A percentile compares a stretch with the other conserved stretches of the same genome.
Conservation (phyloP, 2,329 filamentous ascomycete genomes). For the Talaromyces sp. region DNA sequence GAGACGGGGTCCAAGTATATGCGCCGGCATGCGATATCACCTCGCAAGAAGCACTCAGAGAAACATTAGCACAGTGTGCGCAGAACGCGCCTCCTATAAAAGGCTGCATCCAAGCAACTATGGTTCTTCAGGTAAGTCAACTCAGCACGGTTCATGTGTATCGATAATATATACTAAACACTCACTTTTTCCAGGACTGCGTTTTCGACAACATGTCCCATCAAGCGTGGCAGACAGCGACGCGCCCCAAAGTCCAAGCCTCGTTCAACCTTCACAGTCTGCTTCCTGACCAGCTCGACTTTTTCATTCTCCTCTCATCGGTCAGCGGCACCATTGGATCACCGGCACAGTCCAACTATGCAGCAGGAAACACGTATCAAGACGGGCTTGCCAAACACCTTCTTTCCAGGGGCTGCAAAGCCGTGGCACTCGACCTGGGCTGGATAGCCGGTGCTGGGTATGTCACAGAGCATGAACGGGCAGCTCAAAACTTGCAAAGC, state of each 20-base stretch:
- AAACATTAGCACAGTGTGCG: constrained; percentile 1
- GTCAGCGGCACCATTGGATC: background rate
- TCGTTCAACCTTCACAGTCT: constrained; percentile 19
- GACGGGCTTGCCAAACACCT: constrained; percentile 22
- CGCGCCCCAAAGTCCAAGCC: too few species aligned
- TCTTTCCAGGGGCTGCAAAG: background rate
- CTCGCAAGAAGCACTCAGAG: background rate
- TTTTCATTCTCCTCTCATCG: constrained; percentile 1
- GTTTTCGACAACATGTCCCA: too few species aligned
- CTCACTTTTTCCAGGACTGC: too few species aligned
- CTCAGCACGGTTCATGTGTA: too few species aligned
- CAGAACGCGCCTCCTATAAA: constrained; percentile 18
- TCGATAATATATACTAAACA: too few species aligned
- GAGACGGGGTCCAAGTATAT: background rate
- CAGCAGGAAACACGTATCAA: constrained; percentile 25
- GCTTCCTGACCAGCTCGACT: constrained; percentile 11
- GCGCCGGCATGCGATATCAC: background rate
- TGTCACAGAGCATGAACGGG: too few species aligned
- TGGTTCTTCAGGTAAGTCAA: constrained; percentile 13
- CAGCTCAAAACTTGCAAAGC: too few species aligned
- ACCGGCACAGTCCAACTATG: background rate
- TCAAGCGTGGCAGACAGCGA: too few species aligned
- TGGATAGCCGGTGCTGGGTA: too few species aligned
- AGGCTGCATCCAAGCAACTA: constrained; percentile 22
- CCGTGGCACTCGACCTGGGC: background rate